Percentiles rank a stretch among this genome's conserved stretches.
These are phyloP conservation scores for Aspergillus baeticus DNA, from an alignment of 495 filamentous ascomycete genomes.

Conservation along the genomic window DNA sequence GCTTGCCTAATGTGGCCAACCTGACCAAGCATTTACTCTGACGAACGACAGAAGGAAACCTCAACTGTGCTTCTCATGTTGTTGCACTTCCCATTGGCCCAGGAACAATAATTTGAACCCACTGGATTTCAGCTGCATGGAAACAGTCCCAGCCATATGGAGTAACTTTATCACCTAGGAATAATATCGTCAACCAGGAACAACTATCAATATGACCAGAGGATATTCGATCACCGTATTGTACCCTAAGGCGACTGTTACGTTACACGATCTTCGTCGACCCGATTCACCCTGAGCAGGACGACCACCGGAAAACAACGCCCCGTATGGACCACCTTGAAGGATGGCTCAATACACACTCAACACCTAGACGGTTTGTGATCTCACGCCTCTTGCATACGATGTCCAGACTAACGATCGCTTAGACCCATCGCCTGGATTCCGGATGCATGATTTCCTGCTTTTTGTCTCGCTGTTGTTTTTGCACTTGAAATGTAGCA, in stretches of 20 bases:
- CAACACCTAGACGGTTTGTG: slow-evolving; percentile 1
- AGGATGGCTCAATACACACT: neutral
- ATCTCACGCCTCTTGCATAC: neutral
- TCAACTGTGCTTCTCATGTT: slow-evolving; percentile 14
- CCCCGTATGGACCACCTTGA: slow-evolving; percentile 8
- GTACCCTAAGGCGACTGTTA: neutral
- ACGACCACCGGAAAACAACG: slow-evolving; percentile 2
- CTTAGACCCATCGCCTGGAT: slow-evolving; percentile 22
- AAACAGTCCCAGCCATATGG: slow-evolving; percentile 11
- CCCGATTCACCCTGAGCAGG: too few species aligned
- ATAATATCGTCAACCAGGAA: neutral
- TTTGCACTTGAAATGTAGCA: slow-evolving; percentile 10
- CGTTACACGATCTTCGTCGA: too few species aligned
- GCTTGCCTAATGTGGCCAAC: neutral
- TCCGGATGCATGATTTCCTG: slow-evolving; percentile 22
- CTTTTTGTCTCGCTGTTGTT: slow-evolving; percentile 16
- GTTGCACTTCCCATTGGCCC: slow-evolving; percentile 12
- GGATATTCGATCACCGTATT: neutral
- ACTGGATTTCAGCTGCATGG: slow-evolving; percentile 10
- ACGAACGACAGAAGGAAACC: slow-evolving; percentile 1
- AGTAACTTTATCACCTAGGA: neutral
- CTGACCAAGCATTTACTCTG: neutral
- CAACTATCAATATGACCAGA: neutral
- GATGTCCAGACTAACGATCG: slow-evolving; percentile 12
- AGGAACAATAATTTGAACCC: neutral